Evolutionary conservation across 768 basidiomycete species (phyloP), one percentile per base, ranked within the genome.

Genomic region (Galerina sulciceps): DNA sequence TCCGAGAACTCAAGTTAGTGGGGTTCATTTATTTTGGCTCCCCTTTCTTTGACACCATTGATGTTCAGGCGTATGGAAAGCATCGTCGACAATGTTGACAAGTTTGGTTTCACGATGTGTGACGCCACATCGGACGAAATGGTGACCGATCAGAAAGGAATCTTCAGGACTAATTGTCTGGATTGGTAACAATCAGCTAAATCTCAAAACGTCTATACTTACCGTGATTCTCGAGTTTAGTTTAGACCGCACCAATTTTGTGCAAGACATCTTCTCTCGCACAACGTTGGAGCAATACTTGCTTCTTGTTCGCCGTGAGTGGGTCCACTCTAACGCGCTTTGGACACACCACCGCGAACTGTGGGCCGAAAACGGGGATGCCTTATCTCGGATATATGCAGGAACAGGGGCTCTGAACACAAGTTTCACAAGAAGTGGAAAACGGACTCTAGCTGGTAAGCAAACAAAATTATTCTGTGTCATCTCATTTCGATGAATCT

Each of bases 281-380:
- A 83, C 83, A 41, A 86, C 89, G 0, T 79, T 98, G 14, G 90
- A 94, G 67, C 85, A 91, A 60, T 99, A 93, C 69, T 83, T 99
- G 36, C 71, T 80, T 41, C 87, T 94, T 38, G 85, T 91, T 49
- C 87, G 87, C 40, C 85, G 87, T 1, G 89, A 90, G 68, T 95
- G 92, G 90, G 67, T 86, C 26, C 81, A 83, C 52, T 85, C 86
- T 10, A 79, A 77, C 57, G 74, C 82, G 8, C 77, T 99, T 10
- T 98, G 95, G 93, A 80, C 85, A 0, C 80, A 91, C 45, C 96
- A 99, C 73, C 87, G 96, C 18, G 92, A 96, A 69, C 77, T 99
- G 4, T 99, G 96, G 96, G 97, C 97, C 1, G 96, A 96, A 77
- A 96, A 94, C 67, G 95, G 95, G 11, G 95, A 97, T 70, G 91